Evolutionary conservation across 2,329 filamentous ascomycete genomes (phyloP).

Genomic region (Keithomyces neogunnii): DNA sequence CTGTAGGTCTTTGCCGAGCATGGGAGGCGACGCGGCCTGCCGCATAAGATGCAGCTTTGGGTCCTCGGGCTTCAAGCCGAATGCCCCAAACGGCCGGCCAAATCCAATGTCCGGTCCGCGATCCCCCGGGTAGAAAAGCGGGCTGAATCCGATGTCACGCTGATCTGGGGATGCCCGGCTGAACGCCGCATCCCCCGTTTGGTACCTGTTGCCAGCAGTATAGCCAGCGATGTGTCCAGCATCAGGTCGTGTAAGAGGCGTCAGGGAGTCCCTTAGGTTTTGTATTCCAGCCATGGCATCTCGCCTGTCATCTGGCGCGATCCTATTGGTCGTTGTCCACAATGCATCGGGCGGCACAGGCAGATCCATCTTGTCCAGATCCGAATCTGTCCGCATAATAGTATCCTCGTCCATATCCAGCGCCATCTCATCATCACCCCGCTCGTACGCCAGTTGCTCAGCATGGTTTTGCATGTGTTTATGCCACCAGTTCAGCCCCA

Average conservation of each 20-base stretch:
- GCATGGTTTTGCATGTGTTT: conserved; percentile 74
- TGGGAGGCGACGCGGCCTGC: conserved; percentile 62
- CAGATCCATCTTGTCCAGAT: conserved; percentile 34
- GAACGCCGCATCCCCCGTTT: not conserved
- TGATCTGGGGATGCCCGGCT: conserved; percentile 7
- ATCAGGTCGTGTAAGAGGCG: conserved; percentile 16
- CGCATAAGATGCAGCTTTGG: conserved; percentile 37
- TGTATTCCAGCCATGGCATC: conserved; percentile 18
- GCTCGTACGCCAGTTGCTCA: conserved; percentile 49
- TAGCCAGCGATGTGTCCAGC: conserved; percentile 11
- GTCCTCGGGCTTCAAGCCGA: conserved; percentile 28
- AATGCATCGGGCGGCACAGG: conserved; percentile 29
- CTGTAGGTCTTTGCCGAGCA: conserved; percentile 74
- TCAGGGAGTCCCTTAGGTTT: conserved; percentile 14
- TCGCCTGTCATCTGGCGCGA: conserved; percentile 15
- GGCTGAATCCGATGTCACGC: conserved; percentile 3
- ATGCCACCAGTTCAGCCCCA: conserved; percentile 64
- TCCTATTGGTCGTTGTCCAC: conserved; percentile 31
- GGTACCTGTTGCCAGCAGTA: conserved; percentile 1
- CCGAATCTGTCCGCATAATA: conserved; percentile 29
- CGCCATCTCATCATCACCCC: conserved; percentile 18
- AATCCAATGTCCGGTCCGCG: conserved; percentile 16
- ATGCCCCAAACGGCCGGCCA: conserved; percentile 35
- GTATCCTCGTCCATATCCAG: conserved; percentile 16
- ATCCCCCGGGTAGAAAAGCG: conserved; percentile 1